Evolutionary conservation across 441 rosid genomes (phyloP).

Genomic region (Dalechampia spathulata): DNA sequence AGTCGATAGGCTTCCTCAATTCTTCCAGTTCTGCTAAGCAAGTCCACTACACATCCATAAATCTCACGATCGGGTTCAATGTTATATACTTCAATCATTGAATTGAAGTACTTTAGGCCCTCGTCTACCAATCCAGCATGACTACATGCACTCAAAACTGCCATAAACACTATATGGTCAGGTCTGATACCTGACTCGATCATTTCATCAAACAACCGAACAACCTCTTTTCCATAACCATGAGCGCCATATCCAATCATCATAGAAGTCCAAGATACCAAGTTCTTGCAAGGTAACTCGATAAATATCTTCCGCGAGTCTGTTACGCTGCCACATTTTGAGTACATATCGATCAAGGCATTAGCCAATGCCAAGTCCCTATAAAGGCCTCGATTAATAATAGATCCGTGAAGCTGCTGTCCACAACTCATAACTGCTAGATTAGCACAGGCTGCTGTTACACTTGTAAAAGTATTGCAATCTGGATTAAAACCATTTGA

Average conservation of each 20-base stretch:
- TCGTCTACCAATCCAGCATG: conserved; percentile 84
- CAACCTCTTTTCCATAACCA: conserved; percentile 67
- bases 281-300: conserved; percentile 37
- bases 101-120: conserved; percentile 62
- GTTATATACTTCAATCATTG: conserved; percentile 44
- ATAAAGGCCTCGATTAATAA: conserved; percentile 50
- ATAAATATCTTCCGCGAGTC: conserved; percentile 51
- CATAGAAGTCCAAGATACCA: conserved; percentile 96
- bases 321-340: conserved; percentile 72
- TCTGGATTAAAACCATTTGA: conserved; percentile 60
- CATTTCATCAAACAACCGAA: conserved; percentile 73
- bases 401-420: conserved; percentile 77
- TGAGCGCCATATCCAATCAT: conserved; percentile 90
- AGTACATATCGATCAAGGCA: conserved; percentile 87
- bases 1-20: conserved; percentile 67
- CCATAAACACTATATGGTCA: conserved; percentile 73
- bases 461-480: conserved; percentile 69
- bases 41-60: conserved; percentile 79
- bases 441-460: conserved; percentile 71
- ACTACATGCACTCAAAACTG: conserved; percentile 77
- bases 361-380: conserved; percentile 52
- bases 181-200: conserved; percentile 59
- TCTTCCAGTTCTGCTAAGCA: conserved; percentile 87
- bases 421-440: conserved; percentile 63
- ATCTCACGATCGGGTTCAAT: conserved; percentile 50